Base-by-base conservation (phyloP, 805 yeast genomes). In the Lipomyces yamadae region DNA sequence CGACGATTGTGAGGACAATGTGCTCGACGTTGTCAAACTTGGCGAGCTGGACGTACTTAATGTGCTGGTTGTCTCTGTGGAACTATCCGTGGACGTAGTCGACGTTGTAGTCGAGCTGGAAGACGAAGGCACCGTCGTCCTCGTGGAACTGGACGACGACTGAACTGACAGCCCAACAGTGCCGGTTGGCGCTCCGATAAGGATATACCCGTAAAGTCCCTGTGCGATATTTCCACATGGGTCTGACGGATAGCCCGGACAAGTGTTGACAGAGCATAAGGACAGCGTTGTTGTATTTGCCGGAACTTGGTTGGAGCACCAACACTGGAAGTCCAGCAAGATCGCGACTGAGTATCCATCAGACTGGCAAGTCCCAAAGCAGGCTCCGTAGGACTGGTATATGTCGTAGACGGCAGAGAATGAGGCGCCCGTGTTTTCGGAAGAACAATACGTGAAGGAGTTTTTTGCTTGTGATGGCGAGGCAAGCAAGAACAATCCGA, bases 251-350 rank as follows among this genome's bases (percentile, higher is more conserved):
- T 73, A 83, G 0, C 86, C 86, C 0, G 85, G 84, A 71, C 86
- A 83, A 18, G 67, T 15, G 58, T 66, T 67, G 11, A 74, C 78
- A 45, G 74, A 67, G 68, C 85, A 82, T 7, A 72, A 58, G 13
- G 72, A 57, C 10, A 78, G 52, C 35, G 72, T 68, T 0, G 78
- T 79, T 0, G 86, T 79, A 18, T 74, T 70, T 0, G 73, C 78
- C 0, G 91, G 91, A 29, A 81, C 75, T 7, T 72, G 68, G 72
- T 87, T 81, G 4, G 90, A 81, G 74, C 92, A 88, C 88, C 89
- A 88, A 75, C 92, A 88, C 57, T 78, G 50, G 50, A 77, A 68
- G n/a, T 79, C 81, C 70, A 80, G 86, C 48, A 87, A 76, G 53
- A 88, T 81, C 18, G 86, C 91, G 65, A 81, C 85, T 8, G 85